These are phyloP conservation scores for Omphalotus olearius DNA, from an alignment of 1,284 basidiomycete genomes.

Conservation along the genomic window DNA sequence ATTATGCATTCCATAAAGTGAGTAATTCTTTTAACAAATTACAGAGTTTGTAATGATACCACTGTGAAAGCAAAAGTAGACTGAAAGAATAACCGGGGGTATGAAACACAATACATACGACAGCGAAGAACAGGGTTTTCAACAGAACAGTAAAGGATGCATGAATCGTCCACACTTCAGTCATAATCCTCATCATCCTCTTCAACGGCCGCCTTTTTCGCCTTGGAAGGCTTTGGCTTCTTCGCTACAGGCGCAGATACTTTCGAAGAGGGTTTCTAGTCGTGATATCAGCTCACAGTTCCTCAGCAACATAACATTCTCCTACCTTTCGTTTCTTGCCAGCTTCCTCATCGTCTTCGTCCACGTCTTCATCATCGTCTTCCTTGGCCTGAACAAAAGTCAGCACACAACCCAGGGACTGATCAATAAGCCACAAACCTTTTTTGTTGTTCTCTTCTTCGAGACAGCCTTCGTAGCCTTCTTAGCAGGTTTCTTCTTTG, in stretches of 20 bases:
- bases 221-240: conserved; percentile 35
- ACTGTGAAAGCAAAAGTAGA: neutral
- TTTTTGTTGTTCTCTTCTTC: conserved; percentile 18
- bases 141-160: neutral
- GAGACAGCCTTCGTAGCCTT: conserved; percentile 20
- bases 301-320: neutral
- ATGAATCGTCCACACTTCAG: neutral
- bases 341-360: conserved; percentile 24
- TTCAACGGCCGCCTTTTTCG: conserved; percentile 34
- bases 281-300: neutral
- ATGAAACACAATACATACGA: neutral
- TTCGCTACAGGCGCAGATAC: conserved; percentile 33
- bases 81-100: neutral
- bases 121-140: too few species aligned
- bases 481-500: conserved; percentile 33
- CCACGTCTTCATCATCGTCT: conserved; percentile 25
- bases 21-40: too few species aligned
- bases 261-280: conserved; percentile 32
- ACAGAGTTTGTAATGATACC: neutral
- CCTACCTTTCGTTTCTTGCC: conserved; percentile 44
- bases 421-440: conserved; percentile 13
- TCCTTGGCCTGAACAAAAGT: conserved; percentile 12
- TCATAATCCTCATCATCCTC: conserved; percentile 26
- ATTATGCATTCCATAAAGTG: too few species aligned
- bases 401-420: neutral